Conservation (phyloP, 495 filamentous ascomycete genomes). For the Penicillium goetzii region DNA sequence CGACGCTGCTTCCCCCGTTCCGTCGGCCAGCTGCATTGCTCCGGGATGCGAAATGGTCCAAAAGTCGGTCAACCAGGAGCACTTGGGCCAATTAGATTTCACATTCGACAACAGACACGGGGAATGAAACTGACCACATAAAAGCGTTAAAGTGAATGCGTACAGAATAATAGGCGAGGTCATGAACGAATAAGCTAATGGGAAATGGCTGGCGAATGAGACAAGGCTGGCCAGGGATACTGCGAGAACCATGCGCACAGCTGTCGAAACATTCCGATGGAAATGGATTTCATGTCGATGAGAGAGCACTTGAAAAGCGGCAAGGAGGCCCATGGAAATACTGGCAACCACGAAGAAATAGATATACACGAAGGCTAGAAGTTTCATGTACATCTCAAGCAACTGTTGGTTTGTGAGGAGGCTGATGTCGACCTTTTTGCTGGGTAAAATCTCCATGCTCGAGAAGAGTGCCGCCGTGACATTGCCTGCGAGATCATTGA, state of each 20-base stretch:
- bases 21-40: conserved; percentile 36
- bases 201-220: conserved; percentile 38
- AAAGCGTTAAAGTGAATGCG: conserved; percentile 42
- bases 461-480: conserved; percentile 49
- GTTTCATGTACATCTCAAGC: conserved; percentile 44
- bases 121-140: conserved; percentile 37
- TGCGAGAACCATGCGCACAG: conserved; percentile 36
- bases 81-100: conserved; percentile 33
- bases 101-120: background rate
- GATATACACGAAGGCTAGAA: conserved; percentile 48
- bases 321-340: conserved; percentile 42
- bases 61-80: conserved; percentile 49
- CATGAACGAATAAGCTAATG: conserved; percentile 46
- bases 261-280: conserved; percentile 32
- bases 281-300: conserved; percentile 32
- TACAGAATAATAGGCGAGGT: conserved; percentile 49
- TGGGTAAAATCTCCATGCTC: conserved; percentile 46
- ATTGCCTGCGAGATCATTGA: conserved; percentile 43
- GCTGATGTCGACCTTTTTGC: conserved; percentile 34
- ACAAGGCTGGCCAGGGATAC: conserved; percentile 35
- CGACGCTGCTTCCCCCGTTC: conserved; percentile 33
- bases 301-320: conserved; percentile 34
- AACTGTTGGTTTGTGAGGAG: conserved; percentile 38
- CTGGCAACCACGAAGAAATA: conserved; percentile 47
- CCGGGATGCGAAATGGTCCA: conserved; percentile 36